Evolutionary conservation across 768 basidiomycete genomes (phyloP), one percentile per base, ranked within the genome.

Genomic region (Boletellus ananas): DNA sequence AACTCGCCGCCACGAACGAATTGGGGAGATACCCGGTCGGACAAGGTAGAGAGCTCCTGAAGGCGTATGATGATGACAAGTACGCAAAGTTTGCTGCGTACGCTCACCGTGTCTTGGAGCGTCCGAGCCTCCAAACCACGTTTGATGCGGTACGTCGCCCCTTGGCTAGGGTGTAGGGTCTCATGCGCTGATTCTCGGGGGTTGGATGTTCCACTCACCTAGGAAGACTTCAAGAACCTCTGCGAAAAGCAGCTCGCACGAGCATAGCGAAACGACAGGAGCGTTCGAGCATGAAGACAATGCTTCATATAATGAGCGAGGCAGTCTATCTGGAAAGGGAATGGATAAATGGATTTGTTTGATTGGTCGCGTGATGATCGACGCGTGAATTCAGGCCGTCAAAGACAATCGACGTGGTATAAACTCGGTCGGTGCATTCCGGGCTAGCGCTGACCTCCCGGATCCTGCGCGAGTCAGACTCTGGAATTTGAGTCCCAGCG

Each of bases 71-170:
- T 7, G 39, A 7, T 9, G 61, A 73, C 6, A 78, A 78, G 57
- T 83, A 76, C 49, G 74, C 66, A 17, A 72, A 77, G 44, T 72
- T 80, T 50, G 66, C 68, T 37, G 66, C 74, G 52, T 86, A 86
- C 52, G 68, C 67, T 23, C 58, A 64, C 7, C 77, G 73, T 29
- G 50, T 85, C 33, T 72, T 74, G 57, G 72, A 63, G 4, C 73
- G 84, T 58, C 72, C 74, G 16, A 85, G 81, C 58, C 76, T 78
- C 62, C 73, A 75, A 55, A 65, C 70, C 17, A 85, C 81, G 0
- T 84, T 79, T 47, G 68, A 80, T 49, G 65, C 70, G 64, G 82
- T 81, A 56, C n/a, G 77, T 69, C 6, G 8, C 18, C 9, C 18
- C 29, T 0, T 21, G 1, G 12, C 29, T 7, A 29, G 9, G 8